Percentiles rank a stretch among this genome's conserved stretches.
These are phyloP conservation scores for Talaromyces thailandensis DNA, from an alignment of 495 filamentous ascomycete genomes.

Conservation along the genomic window DNA sequence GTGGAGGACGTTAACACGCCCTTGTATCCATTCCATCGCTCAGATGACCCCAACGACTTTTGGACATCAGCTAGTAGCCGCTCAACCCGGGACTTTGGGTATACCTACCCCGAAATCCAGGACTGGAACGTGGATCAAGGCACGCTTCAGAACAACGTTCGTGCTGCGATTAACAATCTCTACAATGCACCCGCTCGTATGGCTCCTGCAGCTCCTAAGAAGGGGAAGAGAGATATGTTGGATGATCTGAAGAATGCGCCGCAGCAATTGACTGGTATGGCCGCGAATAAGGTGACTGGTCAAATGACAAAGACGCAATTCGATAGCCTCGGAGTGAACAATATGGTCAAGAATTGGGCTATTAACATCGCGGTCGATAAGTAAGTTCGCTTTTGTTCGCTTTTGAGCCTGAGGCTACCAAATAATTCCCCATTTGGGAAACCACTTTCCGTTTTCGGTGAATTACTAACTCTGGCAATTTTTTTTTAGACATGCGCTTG, in stretches of 20 bases:
- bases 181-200: slow-evolving; percentile 14
- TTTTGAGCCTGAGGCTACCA: neutral
- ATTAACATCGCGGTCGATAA: slow-evolving; percentile 7
- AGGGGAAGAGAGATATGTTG: neutral
- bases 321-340: slow-evolving; percentile 5
- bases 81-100: slow-evolving; percentile 26
- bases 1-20: slow-evolving; percentile 6
- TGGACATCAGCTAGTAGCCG: slow-evolving; percentile 21
- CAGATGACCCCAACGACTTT: slow-evolving; percentile 15
- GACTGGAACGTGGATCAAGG: slow-evolving; percentile 20
- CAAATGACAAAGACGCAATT: slow-evolving; percentile 1
- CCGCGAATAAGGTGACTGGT: neutral
- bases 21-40: slow-evolving; percentile 26
- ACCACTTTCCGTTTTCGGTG: neutral
- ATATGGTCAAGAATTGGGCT: slow-evolving; percentile 5
- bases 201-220: neutral
- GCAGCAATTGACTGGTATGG: neutral
- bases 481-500: slow-evolving; percentile 3
- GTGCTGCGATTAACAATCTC: slow-evolving; percentile 21
- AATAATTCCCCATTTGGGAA: neutral
- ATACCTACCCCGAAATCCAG: slow-evolving; percentile 40
- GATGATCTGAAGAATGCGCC: neutral
- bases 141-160: slow-evolving; percentile 18
- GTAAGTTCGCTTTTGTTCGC: neutral
- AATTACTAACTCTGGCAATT: slow-evolving; percentile 5